phyloP scores from a whole-genome alignment of 148 eudicot genomes.

The Vaccinium myrtillus region DNA sequence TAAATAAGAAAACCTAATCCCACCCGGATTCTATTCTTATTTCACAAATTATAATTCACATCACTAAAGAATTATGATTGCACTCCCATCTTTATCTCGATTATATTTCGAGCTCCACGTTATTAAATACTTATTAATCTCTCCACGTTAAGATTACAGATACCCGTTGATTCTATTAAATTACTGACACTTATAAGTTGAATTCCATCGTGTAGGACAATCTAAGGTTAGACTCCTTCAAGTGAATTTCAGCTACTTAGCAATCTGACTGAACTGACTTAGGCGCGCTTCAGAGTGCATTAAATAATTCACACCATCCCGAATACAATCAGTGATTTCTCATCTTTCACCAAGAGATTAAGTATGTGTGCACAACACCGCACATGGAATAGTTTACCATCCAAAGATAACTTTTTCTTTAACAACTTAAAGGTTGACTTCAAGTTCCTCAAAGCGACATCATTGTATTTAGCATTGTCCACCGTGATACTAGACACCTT shows the following conservation, averaged over 20 bases:
- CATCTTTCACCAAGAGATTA: conserved; percentile 1
- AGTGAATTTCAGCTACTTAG: neutral
- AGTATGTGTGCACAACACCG: neutral
- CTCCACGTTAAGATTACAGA: too few relatives aligned
- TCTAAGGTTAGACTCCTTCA: neutral
- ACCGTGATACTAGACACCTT: conserved; percentile 1
- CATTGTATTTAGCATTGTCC: conserved; percentile 7
- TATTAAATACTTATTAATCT: too few relatives aligned
- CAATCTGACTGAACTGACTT: neutral
- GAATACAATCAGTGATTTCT: neutral
- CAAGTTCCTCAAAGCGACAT: neutral
- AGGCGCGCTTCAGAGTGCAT: neutral
- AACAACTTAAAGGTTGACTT: neutral
- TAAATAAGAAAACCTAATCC: too few relatives aligned
- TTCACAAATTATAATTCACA: too few relatives aligned
- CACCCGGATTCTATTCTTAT: too few relatives aligned
- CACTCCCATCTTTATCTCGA: too few relatives aligned
- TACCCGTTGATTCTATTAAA: too few relatives aligned
- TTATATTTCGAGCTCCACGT: too few relatives aligned
- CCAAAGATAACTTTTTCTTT: neutral
- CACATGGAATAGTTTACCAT: neutral
- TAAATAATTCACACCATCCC: neutral
- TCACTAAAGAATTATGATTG: too few relatives aligned
- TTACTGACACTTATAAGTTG: too few relatives aligned
- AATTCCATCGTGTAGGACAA: neutral